phyloP scores from a whole-genome alignment of 2,329 filamentous ascomycete species.

The Parastagonospora nodorum region DNA sequence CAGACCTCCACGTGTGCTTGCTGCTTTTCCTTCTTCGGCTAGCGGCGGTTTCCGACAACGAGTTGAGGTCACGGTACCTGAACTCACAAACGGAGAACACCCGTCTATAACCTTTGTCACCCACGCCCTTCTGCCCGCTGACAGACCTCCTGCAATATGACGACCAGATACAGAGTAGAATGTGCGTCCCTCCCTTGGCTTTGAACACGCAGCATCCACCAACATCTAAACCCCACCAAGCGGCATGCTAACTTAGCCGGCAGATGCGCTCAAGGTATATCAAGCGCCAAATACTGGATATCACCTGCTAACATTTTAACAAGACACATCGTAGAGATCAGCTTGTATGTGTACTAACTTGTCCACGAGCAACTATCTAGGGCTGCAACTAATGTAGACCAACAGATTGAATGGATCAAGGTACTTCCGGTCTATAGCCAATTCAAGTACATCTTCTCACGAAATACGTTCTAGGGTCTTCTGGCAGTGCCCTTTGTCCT shows the following conservation, averaged over 20 bases:
- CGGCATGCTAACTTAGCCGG: constrained; percentile 20
- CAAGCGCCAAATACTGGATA: not conserved
- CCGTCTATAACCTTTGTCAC: constrained; percentile 14
- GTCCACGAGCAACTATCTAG: not conserved
- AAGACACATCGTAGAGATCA: constrained; percentile 92
- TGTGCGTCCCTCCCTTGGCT: not conserved
- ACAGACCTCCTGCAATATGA: constrained; percentile 35
- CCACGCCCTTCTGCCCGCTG: not conserved
- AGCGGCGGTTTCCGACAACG: constrained; percentile 32
- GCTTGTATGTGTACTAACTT: constrained; percentile 67
- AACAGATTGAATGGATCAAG: constrained; percentile 89
- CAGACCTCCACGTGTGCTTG: constrained; percentile 22
- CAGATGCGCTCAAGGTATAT: constrained; percentile 68
- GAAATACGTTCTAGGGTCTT: constrained; percentile 52
- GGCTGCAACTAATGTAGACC: constrained; percentile 14
- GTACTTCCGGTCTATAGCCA: constrained; percentile 34
- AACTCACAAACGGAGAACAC: not conserved
- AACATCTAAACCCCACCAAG: not conserved
- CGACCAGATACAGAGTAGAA: constrained; percentile 50
- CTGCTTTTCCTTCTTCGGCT: constrained; percentile 21
- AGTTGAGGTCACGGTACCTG: constrained; percentile 22
- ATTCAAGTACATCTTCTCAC: not conserved
- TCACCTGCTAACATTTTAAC: constrained; percentile 12
- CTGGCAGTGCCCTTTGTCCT: constrained; percentile 95
- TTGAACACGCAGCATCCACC: not conserved